These are phyloP conservation scores for Acorus calamus DNA, from an alignment of 106 monocot genomes.

Conservation along the genomic window DNA sequence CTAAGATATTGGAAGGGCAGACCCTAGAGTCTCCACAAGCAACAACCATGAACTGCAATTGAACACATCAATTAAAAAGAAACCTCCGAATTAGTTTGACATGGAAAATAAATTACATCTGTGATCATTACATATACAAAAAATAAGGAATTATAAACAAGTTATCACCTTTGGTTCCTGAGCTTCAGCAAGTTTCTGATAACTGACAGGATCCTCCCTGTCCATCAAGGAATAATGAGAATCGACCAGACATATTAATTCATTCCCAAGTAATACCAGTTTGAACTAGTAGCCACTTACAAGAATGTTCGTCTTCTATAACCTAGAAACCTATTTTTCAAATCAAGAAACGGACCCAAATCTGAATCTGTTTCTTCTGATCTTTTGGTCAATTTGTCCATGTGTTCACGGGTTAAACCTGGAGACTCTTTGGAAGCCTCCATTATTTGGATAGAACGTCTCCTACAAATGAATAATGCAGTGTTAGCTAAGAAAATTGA, in stretches of 20 bases:
- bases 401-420: conserved; percentile 28
- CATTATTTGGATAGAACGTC: conserved; percentile 7
- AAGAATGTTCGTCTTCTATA: conserved; percentile 62
- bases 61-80: conserved; percentile 9
- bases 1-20: conserved; percentile 79
- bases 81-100: neutral
- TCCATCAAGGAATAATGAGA: conserved; percentile 10
- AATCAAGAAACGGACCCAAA: conserved; percentile 53
- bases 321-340: conserved; percentile 62
- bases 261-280: neutral
- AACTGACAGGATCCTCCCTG: conserved; percentile 65
- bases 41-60: conserved; percentile 90
- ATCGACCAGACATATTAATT: neutral
- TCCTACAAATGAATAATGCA: conserved; percentile 24
- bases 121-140: neutral
- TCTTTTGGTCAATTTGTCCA: conserved; percentile 18
- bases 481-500: neutral
- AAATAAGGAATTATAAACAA: neutral
- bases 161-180: conserved; percentile 75
- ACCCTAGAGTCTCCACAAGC: conserved; percentile 98
- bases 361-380: conserved; percentile 19
- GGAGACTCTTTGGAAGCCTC: conserved; percentile 39
- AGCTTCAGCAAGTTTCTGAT: conserved; percentile 58
- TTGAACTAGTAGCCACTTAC: conserved; percentile 33
- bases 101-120: neutral